phyloP scores from a whole-genome alignment of 768 basidiomycete genomes.

The Suillus hirtellus region DNA sequence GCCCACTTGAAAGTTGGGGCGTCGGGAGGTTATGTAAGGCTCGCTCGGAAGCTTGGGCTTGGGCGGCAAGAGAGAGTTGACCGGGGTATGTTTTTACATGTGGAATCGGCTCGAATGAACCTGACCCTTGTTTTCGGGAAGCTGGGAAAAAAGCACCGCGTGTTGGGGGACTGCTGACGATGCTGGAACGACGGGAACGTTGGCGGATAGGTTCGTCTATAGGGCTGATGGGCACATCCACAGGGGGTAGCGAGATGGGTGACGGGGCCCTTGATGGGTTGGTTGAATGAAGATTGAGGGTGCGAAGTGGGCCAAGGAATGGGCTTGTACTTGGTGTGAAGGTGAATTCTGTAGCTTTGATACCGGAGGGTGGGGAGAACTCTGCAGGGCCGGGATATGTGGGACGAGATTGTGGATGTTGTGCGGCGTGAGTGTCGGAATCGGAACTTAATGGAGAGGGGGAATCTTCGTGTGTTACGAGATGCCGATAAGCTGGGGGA shows the following conservation, averaged over 20 bases:
- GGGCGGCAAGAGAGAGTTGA: slow-evolving; percentile 30
- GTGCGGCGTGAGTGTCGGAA: slow-evolving; percentile 43
- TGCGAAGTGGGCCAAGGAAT: slow-evolving; percentile 76
- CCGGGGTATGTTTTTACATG: slow-evolving; percentile 36
- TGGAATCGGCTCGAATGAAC: slow-evolving; percentile 29
- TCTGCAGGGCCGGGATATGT: slow-evolving; percentile 19
- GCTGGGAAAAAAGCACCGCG: slow-evolving; percentile 29
- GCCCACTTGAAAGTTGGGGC: slow-evolving; percentile 64
- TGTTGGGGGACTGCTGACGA: slow-evolving; percentile 40
- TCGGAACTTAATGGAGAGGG: slow-evolving; percentile 74
- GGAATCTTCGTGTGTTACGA: slow-evolving; percentile 54
- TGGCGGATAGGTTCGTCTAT: slow-evolving; percentile 32
- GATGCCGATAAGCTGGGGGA: slow-evolving; percentile 33
- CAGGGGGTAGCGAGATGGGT: slow-evolving; percentile 64
- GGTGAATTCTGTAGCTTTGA: slow-evolving; percentile 35
- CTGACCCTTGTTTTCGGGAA: slow-evolving; percentile 29
- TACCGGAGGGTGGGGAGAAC: slow-evolving; percentile 26
- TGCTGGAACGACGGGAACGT: slow-evolving; percentile 31
- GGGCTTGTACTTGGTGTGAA: slow-evolving; percentile 77
- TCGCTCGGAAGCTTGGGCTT: slow-evolving; percentile 25
- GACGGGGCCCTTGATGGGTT: slow-evolving; percentile 72
- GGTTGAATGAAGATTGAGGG: slow-evolving; percentile 72
- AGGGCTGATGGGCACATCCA: slow-evolving; percentile 37
- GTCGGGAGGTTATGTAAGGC: slow-evolving; percentile 44
- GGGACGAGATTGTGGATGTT: slow-evolving; percentile 33